Conservation (phyloP, 805 yeast genomes). For the Candida boleticola region DNA sequence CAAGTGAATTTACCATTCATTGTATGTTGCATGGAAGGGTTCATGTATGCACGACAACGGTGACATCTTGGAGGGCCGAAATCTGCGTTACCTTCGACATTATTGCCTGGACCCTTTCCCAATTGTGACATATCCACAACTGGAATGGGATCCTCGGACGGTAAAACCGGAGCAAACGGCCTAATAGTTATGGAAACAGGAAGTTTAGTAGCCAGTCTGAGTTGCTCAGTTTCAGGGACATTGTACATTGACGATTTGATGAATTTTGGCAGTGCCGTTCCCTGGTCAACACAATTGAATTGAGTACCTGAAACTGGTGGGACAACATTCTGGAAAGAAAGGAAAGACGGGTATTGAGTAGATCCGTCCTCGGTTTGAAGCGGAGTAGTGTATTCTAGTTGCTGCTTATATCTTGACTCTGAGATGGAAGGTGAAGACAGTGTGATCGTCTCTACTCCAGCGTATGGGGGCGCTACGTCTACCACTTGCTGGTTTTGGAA, state of each 20-base stretch:
- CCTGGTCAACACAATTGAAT: conserved; percentile 73
- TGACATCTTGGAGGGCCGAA: conserved; percentile 83
- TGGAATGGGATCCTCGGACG: conserved; percentile 60
- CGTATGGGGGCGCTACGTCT: not conserved
- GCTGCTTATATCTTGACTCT: conserved; percentile 18
- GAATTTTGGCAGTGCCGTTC: conserved; percentile 77
- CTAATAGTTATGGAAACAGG: conserved; percentile 81
- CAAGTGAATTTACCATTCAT: conserved; percentile 68
- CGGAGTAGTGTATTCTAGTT: conserved; percentile 21
- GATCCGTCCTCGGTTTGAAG: conserved; percentile 22
- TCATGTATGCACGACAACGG: conserved; percentile 87
- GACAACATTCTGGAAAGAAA: conserved; percentile 70
- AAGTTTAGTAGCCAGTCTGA: conserved; percentile 65
- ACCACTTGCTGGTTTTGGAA: not conserved
- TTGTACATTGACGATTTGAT: conserved; percentile 78
- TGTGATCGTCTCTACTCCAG: not conserved
- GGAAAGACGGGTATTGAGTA: conserved; percentile 46
- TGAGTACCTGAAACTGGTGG: conserved; percentile 84
- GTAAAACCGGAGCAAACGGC: conserved; percentile 72
- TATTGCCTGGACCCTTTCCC: conserved; percentile 18
- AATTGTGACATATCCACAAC: conserved; percentile 55
- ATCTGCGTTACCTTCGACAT: conserved; percentile 23
- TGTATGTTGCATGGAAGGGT: conserved; percentile 73
- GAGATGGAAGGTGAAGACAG: conserved; percentile 7
- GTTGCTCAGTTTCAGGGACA: conserved; percentile 70